These are phyloP conservation scores for Calocera viscosa DNA, from an alignment of 768 basidiomycete genomes.

Conservation along the genomic window DNA sequence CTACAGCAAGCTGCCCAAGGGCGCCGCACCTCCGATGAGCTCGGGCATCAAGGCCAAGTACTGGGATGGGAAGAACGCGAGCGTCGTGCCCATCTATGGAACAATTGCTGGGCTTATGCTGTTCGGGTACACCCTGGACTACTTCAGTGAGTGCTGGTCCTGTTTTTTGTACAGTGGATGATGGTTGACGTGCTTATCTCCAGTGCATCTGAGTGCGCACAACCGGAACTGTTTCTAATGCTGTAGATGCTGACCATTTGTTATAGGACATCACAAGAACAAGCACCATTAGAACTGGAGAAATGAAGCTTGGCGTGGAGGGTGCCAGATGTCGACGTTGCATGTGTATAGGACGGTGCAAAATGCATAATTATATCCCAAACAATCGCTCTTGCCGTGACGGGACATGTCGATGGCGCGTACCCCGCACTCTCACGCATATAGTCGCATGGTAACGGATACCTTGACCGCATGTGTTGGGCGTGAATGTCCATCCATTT, in stretches of 20 bases:
- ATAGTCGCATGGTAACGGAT: background rate
- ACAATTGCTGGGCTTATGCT: constrained; percentile 55
- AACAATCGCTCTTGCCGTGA: background rate
- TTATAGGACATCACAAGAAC: constrained; percentile 79
- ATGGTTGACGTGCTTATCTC: constrained; percentile 9
- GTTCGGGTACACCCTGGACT: constrained; percentile 78
- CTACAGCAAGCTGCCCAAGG: constrained; percentile 95
- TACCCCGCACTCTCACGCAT: background rate
- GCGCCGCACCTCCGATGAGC: constrained; percentile 45
- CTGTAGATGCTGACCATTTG: constrained; percentile 21
- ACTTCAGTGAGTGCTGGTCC: constrained; percentile 55
- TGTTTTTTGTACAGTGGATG: constrained; percentile 15
- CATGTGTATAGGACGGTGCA: constrained; percentile 5
- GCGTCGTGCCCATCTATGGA: constrained; percentile 51
- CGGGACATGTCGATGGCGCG: background rate
- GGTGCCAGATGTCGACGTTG: background rate
- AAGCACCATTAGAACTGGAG: constrained; percentile 49
- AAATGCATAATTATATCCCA: constrained; percentile 6
- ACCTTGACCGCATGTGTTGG: background rate
- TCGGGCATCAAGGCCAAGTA: constrained; percentile 62
- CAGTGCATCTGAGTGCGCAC: constrained; percentile 74
- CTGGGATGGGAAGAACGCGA: constrained; percentile 80
- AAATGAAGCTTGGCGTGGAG: background rate
- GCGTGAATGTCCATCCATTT: constrained; percentile 8
- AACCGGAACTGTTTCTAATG: background rate